phyloP scores from a whole-genome alignment of 306 rosid genomes.

The Malus sylvestris region DNA sequence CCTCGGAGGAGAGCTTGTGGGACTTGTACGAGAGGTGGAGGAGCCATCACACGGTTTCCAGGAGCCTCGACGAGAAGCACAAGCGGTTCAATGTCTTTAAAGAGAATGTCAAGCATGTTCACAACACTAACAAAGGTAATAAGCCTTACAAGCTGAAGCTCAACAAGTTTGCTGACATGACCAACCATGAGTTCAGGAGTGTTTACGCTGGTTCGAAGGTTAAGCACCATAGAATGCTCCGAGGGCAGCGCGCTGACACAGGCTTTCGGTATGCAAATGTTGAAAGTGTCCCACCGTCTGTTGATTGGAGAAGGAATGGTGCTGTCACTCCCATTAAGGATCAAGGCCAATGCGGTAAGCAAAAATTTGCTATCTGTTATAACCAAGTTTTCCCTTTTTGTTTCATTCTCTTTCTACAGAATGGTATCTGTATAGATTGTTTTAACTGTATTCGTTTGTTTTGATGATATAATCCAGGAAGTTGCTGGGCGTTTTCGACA shows the following conservation, averaged over 20 bases:
- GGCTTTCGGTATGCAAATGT: constrained; percentile 24
- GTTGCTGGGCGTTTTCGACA: constrained; percentile 62
- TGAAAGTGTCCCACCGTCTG: constrained; percentile 21
- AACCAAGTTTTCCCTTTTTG: background rate
- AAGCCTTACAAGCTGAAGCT: constrained; percentile 48
- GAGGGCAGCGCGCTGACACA: background rate
- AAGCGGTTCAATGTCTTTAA: constrained; percentile 51
- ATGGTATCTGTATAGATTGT: background rate
- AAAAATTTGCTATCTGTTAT: background rate
- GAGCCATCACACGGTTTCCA: constrained; percentile 38
- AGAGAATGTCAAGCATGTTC: constrained; percentile 38
- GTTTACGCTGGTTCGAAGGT: constrained; percentile 33
- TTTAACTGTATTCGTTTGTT: background rate
- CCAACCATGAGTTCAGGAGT: constrained; percentile 39
- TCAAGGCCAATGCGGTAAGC: constrained; percentile 46
- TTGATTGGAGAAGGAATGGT: constrained; percentile 53
- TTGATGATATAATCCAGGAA: constrained; percentile 20
- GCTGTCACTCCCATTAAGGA: constrained; percentile 41
- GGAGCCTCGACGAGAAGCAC: constrained; percentile 28
- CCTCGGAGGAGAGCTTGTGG: constrained; percentile 38
- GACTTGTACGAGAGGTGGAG: constrained; percentile 50
- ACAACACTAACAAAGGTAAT: constrained; percentile 32
- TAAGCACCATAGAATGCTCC: constrained; percentile 31
- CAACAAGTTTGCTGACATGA: constrained; percentile 56
- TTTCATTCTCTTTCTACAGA: background rate